Evolutionary conservation across 1,284 basidiomycete genomes (phyloP).

Genomic region (Coriolopsis trogii): DNA sequence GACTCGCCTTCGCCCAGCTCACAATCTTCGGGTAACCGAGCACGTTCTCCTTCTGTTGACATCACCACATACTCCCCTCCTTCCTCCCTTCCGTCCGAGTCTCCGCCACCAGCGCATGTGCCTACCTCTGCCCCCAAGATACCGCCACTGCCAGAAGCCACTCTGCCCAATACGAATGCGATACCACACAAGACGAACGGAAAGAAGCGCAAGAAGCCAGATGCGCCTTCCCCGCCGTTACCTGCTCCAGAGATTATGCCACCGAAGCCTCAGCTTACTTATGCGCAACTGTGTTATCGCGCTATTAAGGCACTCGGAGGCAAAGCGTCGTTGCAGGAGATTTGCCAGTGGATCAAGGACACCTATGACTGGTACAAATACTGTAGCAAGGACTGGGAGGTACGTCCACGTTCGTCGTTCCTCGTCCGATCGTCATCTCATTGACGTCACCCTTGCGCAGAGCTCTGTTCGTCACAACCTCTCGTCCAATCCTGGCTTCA

Average conservation of each 20-base stretch:
- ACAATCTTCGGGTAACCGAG: constrained; percentile 56
- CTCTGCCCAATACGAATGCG: constrained; percentile 62
- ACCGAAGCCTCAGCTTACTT: constrained; percentile 76
- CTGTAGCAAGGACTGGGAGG: constrained; percentile 78
- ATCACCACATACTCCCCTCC: constrained; percentile 80
- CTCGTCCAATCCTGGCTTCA: constrained; percentile 86
- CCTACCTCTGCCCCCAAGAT: constrained; percentile 33
- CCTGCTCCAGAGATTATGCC: constrained; percentile 74
- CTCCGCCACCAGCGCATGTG: constrained; percentile 55
- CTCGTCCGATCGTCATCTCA: constrained; percentile 12
- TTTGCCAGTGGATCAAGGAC: constrained; percentile 89
- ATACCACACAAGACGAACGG: constrained; percentile 54
- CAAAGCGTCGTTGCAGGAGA: constrained; percentile 89
- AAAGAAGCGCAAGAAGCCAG: constrained; percentile 77
- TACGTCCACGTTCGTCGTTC: constrained; percentile 38
- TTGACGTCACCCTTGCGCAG: constrained; percentile 43
- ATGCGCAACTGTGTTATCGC: constrained; percentile 78
- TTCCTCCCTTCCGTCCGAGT: constrained; percentile 75
- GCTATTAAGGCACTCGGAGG: constrained; percentile 80
- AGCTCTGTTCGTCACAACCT: constrained; percentile 93
- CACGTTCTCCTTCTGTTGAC: constrained; percentile 67
- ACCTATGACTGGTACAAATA: constrained; percentile 89
- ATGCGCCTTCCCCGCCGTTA: constrained; percentile 42
- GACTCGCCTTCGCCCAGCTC: constrained; percentile 79
- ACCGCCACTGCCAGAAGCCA: constrained; percentile 37